Conservation (phyloP, 78 protist species). For the Bigelowiella natans region DNA sequence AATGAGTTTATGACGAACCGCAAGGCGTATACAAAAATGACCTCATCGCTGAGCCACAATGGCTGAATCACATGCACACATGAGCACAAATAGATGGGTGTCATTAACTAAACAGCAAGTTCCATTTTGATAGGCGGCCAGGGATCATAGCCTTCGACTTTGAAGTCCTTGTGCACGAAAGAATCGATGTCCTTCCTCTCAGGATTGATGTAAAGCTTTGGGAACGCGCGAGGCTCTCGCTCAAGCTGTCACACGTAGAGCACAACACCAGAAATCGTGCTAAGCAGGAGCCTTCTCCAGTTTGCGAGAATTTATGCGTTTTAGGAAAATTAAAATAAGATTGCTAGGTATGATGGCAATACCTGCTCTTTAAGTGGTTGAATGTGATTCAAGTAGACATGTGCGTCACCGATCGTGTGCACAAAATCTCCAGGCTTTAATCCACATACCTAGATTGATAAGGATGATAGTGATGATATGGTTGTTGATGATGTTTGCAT, state of each 20-base stretch:
- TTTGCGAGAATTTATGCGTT: neutral
- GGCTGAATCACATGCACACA: no score
- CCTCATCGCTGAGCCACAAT: no score
- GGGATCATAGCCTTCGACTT: constrained; percentile 11
- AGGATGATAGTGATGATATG: no score
- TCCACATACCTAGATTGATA: neutral
- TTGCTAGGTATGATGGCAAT: no score
- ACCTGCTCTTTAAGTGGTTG: constrained; percentile 44
- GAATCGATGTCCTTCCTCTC: neutral
- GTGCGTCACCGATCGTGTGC: constrained; percentile 78
- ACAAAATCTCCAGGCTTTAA: constrained; percentile 61
- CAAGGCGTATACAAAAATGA: no score
- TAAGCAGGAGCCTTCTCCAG: neutral
- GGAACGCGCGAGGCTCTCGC: neutral
- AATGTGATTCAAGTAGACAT: constrained; percentile 71
- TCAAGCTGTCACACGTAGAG: no score
- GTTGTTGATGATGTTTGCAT: no score
- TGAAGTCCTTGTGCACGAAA: neutral
- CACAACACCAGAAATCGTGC: neutral
- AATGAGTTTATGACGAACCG: no score
- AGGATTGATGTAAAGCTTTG: neutral
- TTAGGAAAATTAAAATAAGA: neutral
- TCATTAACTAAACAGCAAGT: neutral
- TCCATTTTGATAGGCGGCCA: neutral
- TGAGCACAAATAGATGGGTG: no score